These are phyloP conservation scores for Solanum okadae DNA, from an alignment of 257 asterid genomes.

Conservation along the genomic window DNA sequence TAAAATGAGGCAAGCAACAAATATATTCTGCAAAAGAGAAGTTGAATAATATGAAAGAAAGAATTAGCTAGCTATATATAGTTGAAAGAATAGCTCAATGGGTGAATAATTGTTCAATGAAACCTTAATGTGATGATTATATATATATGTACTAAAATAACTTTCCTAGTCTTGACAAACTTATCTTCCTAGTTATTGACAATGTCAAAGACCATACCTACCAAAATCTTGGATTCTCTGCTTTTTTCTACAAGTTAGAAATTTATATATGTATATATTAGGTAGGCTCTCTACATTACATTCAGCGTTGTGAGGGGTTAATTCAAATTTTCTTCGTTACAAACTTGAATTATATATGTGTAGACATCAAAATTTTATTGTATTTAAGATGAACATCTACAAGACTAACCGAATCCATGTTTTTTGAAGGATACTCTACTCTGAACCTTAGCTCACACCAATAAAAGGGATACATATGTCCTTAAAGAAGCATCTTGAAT, in stretches of 20 bases:
- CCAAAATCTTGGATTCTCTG: background rate
- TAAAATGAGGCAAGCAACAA: slow-evolving; percentile 4
- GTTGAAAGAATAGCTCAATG: background rate
- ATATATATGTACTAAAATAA: background rate
- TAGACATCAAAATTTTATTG: background rate
- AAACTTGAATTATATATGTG: background rate
- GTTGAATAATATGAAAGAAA: background rate
- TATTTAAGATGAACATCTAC: background rate
- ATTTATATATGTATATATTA: background rate
- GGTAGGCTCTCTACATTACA: background rate
- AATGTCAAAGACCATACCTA: background rate
- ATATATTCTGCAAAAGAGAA: slow-evolving; percentile 19
- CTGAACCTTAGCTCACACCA: background rate
- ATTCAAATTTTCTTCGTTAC: background rate
- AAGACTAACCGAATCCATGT: background rate
- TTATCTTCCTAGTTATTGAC: background rate
- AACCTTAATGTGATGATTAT: background rate
- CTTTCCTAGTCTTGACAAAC: background rate
- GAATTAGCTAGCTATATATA: background rate
- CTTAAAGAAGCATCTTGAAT: background rate
- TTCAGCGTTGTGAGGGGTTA: background rate
- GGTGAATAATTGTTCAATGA: slow-evolving; percentile 5
- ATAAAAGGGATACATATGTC: background rate
- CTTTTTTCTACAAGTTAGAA: background rate
- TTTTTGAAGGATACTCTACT: background rate